Conservation (phyloP, 768 basidiomycete species). For the Leucocoprinus sp. region DNA sequence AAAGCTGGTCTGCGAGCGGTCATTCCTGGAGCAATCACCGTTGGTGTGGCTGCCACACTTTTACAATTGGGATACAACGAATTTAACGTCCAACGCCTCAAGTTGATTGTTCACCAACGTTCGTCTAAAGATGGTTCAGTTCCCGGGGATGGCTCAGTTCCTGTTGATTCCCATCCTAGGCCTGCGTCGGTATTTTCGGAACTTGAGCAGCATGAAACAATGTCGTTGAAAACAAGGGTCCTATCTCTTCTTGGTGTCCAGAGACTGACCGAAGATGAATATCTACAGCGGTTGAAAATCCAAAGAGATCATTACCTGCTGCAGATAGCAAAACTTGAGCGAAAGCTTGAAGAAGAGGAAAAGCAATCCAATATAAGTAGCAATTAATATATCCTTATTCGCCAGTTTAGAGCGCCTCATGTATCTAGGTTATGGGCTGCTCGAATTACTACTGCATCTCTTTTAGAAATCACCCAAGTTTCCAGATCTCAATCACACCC, state of each 20-base stretch:
- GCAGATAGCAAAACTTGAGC: conserved; percentile 53
- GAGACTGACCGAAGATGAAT: conserved; percentile 65
- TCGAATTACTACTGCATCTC: background rate
- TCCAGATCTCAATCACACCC: conserved; percentile 62
- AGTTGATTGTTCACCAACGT: conserved; percentile 37
- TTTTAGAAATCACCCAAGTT: conserved; percentile 13
- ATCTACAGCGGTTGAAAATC: conserved; percentile 48
- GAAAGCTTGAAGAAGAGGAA: conserved; percentile 27
- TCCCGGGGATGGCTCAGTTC: too few relatives aligned
- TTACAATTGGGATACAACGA: conserved; percentile 71
- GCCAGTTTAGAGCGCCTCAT: too few relatives aligned
- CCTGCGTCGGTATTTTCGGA: background rate
- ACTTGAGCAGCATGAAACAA: background rate
- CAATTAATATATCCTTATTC: background rate
- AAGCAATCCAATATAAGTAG: conserved; percentile 16
- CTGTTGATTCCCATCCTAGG: background rate
- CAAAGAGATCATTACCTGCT: conserved; percentile 46
- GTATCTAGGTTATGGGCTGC: background rate
- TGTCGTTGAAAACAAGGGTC: conserved; percentile 17
- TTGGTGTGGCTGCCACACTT: conserved; percentile 45
- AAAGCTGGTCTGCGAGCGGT: conserved; percentile 56
- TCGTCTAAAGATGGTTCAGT: conserved; percentile 15
- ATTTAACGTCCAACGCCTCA: conserved; percentile 49
- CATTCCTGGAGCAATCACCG: conserved; percentile 52
- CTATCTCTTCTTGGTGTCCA: conserved; percentile 41